phyloP scores from a whole-genome alignment of 2,329 filamentous ascomycete species.

The Trichoderma breve region DNA sequence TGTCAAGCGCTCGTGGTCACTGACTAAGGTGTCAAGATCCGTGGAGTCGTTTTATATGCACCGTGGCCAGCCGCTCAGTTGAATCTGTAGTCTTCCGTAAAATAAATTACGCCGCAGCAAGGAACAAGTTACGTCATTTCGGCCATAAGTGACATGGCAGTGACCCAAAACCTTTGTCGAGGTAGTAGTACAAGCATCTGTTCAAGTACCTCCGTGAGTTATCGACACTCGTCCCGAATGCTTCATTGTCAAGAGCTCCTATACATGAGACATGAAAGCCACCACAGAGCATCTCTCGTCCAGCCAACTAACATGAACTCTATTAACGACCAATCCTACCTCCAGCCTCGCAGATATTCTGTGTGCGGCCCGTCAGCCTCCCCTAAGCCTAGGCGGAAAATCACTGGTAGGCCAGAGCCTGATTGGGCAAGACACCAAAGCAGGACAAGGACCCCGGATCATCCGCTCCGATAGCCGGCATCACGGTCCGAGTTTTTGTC shows the following conservation, averaged over 20 bases:
- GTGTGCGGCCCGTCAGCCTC: neutral
- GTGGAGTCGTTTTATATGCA: neutral
- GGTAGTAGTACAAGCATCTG: neutral
- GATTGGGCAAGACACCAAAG: neutral
- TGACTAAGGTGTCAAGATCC: neutral
- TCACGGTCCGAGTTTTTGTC: neutral
- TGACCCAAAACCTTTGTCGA: neutral
- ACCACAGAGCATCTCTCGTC: neutral
- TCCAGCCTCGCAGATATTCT: neutral
- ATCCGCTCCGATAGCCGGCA: constrained; percentile 7
- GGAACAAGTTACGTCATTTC: neutral
- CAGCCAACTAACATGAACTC: neutral
- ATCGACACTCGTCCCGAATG: neutral
- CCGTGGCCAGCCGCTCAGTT: neutral
- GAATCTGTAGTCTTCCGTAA: neutral
- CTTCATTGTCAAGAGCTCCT: neutral
- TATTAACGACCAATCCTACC: neutral
- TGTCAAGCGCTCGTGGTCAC: neutral
- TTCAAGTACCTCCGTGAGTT: neutral
- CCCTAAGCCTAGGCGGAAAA: neutral
- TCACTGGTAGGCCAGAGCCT: neutral
- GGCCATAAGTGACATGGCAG: neutral
- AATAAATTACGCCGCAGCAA: neutral
- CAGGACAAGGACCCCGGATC: neutral
- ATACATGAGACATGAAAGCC: neutral